Conservation (phyloP, 1,139 yeast species). For the Yamadazyma spencermartinsiae region DNA sequence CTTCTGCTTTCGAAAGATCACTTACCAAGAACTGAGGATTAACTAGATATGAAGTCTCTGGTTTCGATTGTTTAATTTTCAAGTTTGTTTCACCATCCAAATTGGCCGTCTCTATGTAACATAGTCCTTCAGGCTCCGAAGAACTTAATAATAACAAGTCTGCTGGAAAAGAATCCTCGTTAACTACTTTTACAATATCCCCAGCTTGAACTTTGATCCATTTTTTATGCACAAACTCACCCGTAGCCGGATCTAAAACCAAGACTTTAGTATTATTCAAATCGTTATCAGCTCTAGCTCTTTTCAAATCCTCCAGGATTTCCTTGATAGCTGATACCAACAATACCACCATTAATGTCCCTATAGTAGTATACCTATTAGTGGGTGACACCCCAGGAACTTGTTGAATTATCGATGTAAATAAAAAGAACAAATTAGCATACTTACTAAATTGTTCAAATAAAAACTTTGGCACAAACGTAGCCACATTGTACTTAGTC, state of each 20-base stretch:
- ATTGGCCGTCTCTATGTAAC: conserved; percentile 96
- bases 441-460: conserved; percentile 97
- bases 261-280: conserved; percentile 76
- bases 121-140: conserved; percentile 96
- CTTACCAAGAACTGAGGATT: conserved; percentile 61
- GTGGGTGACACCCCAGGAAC: conserved; percentile 98
- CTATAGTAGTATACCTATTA: conserved; percentile 91
- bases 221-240: conserved; percentile 61
- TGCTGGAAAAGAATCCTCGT: conserved; percentile 94
- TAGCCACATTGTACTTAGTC: conserved; percentile 92
- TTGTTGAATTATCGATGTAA: conserved; percentile 93
- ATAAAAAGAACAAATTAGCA: conserved; percentile 90
- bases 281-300: conserved; percentile 87
- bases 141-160: conserved; percentile 83
- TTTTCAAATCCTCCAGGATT: conserved; percentile 83
- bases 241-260: conserved; percentile 61
- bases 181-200: conserved; percentile 79
- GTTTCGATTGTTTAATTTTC: conserved; percentile 85
- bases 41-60: conserved; percentile 74
- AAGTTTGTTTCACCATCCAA: conserved; percentile 97
- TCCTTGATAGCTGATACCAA: conserved; percentile 92
- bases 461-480: conserved; percentile 90
- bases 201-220: conserved; percentile 95
- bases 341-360: conserved; percentile 81
- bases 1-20: conserved; percentile 36